A percentile compares a stretch with the other conserved stretches of the same genome.
These are phyloP conservation scores for Ogataea chonburiensis DNA, from an alignment of 805 yeast genomes.

Conservation along the genomic window DNA sequence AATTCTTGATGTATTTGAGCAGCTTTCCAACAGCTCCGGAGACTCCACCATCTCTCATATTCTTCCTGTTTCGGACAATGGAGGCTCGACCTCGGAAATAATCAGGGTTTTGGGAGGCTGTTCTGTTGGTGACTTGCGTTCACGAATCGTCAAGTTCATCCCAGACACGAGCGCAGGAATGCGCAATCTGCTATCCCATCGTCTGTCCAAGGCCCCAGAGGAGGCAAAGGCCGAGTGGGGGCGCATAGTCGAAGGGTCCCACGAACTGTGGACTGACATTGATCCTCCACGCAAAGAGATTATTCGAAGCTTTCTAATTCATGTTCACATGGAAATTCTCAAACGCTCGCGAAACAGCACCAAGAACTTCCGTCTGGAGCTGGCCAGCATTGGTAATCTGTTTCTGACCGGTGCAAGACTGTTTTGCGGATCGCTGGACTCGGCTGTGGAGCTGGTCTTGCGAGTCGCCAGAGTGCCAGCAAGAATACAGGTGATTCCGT, in stretches of 20 bases:
- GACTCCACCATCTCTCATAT: slow-evolving; percentile 50
- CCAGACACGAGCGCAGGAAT: slow-evolving; percentile 46
- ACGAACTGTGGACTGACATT: slow-evolving; percentile 61
- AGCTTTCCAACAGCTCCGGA: slow-evolving; percentile 30
- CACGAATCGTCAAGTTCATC: slow-evolving; percentile 73
- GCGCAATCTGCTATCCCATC: slow-evolving; percentile 41
- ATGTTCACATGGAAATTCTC: slow-evolving; percentile 73
- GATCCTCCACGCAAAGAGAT: slow-evolving; percentile 66
- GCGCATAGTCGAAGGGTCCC: slow-evolving; percentile 74
- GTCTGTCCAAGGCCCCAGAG: slow-evolving; percentile 48
- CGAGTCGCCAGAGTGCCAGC: slow-evolving; percentile 61
- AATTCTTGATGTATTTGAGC: slow-evolving; percentile 56
- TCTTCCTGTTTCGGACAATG: slow-evolving; percentile 87
- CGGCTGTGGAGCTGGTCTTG: slow-evolving; percentile 74
- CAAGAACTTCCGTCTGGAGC: slow-evolving; percentile 65
- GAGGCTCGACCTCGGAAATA: slow-evolving; percentile 91
- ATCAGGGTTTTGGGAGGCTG: slow-evolving; percentile 89
- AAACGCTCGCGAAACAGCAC: slow-evolving; percentile 58
- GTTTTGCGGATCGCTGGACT: slow-evolving; percentile 80
- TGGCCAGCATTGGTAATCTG: slow-evolving; percentile 84
- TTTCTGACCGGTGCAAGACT: slow-evolving; percentile 78
- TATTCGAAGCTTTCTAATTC: slow-evolving; percentile 72
- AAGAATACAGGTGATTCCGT: slow-evolving; percentile 63
- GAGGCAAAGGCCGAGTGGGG: slow-evolving; percentile 75
- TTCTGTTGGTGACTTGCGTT: slow-evolving; percentile 89